Conservation (phyloP, 2,329 filamentous ascomycete species). For the Colletotrichum sp. region DNA sequence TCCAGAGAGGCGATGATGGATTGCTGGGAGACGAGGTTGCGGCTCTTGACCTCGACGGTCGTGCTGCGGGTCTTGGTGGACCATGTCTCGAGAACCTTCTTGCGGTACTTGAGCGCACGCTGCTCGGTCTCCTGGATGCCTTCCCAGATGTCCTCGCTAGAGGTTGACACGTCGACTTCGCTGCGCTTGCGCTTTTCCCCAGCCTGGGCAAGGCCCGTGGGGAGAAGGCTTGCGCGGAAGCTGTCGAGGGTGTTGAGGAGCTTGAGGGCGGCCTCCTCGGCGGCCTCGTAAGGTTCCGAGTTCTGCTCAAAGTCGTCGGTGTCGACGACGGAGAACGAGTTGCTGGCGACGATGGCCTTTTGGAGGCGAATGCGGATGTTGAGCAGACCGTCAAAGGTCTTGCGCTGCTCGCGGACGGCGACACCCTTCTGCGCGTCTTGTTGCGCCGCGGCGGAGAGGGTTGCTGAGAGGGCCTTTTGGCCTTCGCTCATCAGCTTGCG, state of each 20-base stretch:
- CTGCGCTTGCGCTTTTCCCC: slow-evolving; percentile 67
- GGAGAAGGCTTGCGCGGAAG: slow-evolving; percentile 67
- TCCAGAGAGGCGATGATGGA: slow-evolving; percentile 71
- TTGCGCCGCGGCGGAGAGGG: slow-evolving; percentile 67
- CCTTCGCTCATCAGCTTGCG: slow-evolving; percentile 72
- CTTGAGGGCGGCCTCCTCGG: slow-evolving; percentile 84
- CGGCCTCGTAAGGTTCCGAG: slow-evolving; percentile 69
- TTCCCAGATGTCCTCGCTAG: slow-evolving; percentile 73
- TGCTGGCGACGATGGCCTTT: slow-evolving; percentile 84
- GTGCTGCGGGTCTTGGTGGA: slow-evolving; percentile 72
- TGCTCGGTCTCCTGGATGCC: slow-evolving; percentile 72
- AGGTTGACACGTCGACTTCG: slow-evolving; percentile 54
- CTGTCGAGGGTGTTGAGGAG: slow-evolving; percentile 83
- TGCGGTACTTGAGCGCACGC: slow-evolving; percentile 63
- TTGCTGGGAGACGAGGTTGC: slow-evolving; percentile 63
- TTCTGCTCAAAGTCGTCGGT: slow-evolving; percentile 41
- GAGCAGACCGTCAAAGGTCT: slow-evolving; percentile 84
- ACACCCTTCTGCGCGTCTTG: slow-evolving; percentile 84
- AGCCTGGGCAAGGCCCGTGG: slow-evolving; percentile 39
- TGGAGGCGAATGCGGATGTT: slow-evolving; percentile 93
- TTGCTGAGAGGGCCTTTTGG: slow-evolving; percentile 69
- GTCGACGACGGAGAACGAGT: slow-evolving; percentile 66
- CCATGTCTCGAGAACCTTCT: slow-evolving; percentile 86
- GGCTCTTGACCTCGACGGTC: slow-evolving; percentile 59
- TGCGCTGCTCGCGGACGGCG: slow-evolving; percentile 85